Evolutionary conservation across 306 rosid species (phyloP), one percentile per base, ranked within the genome.

Genomic region (Dalbergia oliveri): DNA sequence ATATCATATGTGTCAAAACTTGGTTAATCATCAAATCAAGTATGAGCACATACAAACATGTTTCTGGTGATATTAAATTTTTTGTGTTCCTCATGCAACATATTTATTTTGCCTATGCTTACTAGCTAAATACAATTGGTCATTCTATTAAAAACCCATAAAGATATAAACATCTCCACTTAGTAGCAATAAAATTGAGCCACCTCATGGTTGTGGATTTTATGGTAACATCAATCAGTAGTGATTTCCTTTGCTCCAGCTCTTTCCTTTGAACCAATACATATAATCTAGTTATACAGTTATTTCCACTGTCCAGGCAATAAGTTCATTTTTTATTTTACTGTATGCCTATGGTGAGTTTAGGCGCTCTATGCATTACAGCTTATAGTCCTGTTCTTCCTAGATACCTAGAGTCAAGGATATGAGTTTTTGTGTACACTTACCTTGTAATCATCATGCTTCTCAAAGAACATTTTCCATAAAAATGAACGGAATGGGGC

Each of bases 401-500:
- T 11, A 56, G 41, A 43, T 33, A 35, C 12, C 4, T 63, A 49
- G 41, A 33, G 11, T 47, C 37, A 47, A 69, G 58, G 73, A 41
- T 13, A 11, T 15, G 18, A 33, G 16, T 62, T 33, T 63, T 11
- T n/a, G 35, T 33, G 56, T 34, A 47, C 9, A 33, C 64, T 72
- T 78, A 91, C 99, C 94, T 91, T 83, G 87, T 95, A 95, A 84
- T 95, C 97, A 4, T 93, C 98, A 5, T 95, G 87, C 87, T 95
- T 93, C 91, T 95, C 99, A 5, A 95, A 95, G 81, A 95, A 88
- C 94, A 93, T 95, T 89, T 95, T 95, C 99, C 99, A 95, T 80
- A 95, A 86, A 84, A 88, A 95, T 69, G 99, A 67, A 73, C 99
- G 88, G 65, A 95, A 95, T 59, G 99, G 99, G 73, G 99, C 99